phyloP scores from a whole-genome alignment of 495 filamentous ascomycete species.

The Penicillium canescens region DNA sequence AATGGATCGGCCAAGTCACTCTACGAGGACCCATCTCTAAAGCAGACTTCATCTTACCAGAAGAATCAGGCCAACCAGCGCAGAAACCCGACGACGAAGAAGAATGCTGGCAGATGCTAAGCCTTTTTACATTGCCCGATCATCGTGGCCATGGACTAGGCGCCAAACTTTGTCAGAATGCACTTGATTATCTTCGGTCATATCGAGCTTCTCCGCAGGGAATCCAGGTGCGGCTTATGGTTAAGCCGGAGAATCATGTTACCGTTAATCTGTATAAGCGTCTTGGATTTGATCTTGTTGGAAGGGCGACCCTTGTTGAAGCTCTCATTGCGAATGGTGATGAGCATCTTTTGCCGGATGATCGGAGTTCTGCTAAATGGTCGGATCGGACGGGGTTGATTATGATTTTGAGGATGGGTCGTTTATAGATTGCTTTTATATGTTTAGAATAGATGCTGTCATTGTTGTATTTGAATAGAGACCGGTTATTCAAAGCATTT shows the following conservation, averaged over 20 bases:
- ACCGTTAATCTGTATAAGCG: constrained; percentile 27
- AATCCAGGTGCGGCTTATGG: constrained; percentile 27
- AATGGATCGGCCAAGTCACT: too few relatives aligned
- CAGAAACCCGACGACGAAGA: too few relatives aligned
- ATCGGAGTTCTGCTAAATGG: constrained; percentile 25
- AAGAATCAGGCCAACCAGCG: too few relatives aligned
- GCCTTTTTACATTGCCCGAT: too few relatives aligned
- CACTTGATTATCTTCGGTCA: constrained; percentile 19
- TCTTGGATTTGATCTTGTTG: constrained; percentile 29
- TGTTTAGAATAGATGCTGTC: not conserved
- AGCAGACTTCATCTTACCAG: too few relatives aligned
- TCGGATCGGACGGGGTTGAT: constrained; percentile 18
- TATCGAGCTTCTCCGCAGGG: constrained; percentile 10
- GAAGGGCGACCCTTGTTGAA: constrained; percentile 31
- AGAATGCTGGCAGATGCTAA: too few relatives aligned
- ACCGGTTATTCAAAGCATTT: too few relatives aligned
- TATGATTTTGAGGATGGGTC: constrained; percentile 7
- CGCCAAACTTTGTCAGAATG: not conserved
- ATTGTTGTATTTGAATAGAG: too few relatives aligned
- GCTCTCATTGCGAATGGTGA: constrained; percentile 35
- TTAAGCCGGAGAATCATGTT: constrained; percentile 29
- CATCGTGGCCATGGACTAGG: too few relatives aligned
- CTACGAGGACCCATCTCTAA: too few relatives aligned
- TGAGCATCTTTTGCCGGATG: constrained; percentile 27
- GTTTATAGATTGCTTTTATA: not conserved